Evolutionary conservation across 169 alveolate species (phyloP).

Genomic region (Amoebophrya sp.): DNA sequence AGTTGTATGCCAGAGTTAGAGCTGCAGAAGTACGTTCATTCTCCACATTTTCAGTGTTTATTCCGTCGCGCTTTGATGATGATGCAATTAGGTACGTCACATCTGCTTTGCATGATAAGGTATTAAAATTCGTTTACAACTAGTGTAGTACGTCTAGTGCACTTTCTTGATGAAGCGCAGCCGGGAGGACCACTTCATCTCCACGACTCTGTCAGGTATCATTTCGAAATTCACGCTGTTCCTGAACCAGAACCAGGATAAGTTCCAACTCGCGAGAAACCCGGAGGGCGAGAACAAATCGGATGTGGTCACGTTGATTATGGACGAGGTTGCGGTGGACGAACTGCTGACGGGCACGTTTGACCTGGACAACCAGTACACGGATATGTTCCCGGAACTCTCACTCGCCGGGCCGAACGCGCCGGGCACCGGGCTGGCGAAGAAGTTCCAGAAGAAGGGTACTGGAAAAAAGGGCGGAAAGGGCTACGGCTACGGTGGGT

Average conservation of each 20-base stretch:
- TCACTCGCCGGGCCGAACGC: background rate
- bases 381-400: background rate
- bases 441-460: background rate
- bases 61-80: too few species aligned
- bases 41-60: too few species aligned
- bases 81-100: too few species aligned
- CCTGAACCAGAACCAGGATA: background rate
- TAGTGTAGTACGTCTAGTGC: too few species aligned
- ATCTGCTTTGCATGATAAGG: too few species aligned
- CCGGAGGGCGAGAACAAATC: constrained; percentile 1
- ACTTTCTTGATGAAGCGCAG: too few species aligned
- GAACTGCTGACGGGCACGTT: background rate
- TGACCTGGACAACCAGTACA: background rate
- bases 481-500: too few species aligned
- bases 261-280: background rate
- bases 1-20: too few species aligned
- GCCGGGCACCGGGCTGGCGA: background rate
- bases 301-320: background rate
- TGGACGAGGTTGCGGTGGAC: background rate
- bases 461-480: background rate
- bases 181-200: too few species aligned
- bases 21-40: too few species aligned
- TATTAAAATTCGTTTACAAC: too few species aligned
- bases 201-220: too few species aligned
- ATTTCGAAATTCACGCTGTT: background rate